Evolutionary conservation across 2,329 filamentous ascomycete genomes (phyloP), one percentile per base, ranked within the genome.

Genomic region (Biscogniauxia marginata): DNA sequence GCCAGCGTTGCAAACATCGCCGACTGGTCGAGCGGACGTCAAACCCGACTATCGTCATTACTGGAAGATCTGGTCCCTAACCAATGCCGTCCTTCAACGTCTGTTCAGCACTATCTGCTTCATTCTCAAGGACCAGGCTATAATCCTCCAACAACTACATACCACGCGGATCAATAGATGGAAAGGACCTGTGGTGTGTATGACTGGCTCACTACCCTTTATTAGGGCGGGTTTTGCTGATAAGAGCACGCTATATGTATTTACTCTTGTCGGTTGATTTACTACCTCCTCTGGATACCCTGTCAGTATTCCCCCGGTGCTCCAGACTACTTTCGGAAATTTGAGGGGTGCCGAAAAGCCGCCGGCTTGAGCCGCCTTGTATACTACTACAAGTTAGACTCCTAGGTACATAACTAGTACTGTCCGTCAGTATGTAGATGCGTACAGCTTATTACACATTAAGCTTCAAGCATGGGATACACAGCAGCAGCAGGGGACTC

Each of bases 311-410:
- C 61, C 56, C n/a, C 59, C 57, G 55, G 46, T 55, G 34, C 39
- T 52, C 55, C 52, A 51, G 54, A 46, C 50, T 57, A 49, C 49
- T 47, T 49, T 58, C 62, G 62, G 58, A 57, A 58, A 62, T 66
- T 56, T 58, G 55, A 56, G 21, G n/a, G 30, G 30, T 39, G 30
- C 30, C 30, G 30, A 39, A 39, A 39, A 39, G 30, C 30, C 30
- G 30, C 30, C 30, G 30, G 30, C 30, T 39, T 39, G 30, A 39
- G 30, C 30, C 30, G 30, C 30, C 52, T 56, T 59, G 52, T 53
- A 53, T 19, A 46, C 20, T 19, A 7, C 18, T 16, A 20, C 9
- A 8, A 46, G 7, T 22, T 46, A 21, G 44, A 18, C 44, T 18
- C 18, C 18, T 6, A 46, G 44, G 44, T 21, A 39, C 30, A 39